These are phyloP conservation scores for Tetrapisispora fleetii DNA, from an alignment of 805 yeast species.

Conservation along the genomic window DNA sequence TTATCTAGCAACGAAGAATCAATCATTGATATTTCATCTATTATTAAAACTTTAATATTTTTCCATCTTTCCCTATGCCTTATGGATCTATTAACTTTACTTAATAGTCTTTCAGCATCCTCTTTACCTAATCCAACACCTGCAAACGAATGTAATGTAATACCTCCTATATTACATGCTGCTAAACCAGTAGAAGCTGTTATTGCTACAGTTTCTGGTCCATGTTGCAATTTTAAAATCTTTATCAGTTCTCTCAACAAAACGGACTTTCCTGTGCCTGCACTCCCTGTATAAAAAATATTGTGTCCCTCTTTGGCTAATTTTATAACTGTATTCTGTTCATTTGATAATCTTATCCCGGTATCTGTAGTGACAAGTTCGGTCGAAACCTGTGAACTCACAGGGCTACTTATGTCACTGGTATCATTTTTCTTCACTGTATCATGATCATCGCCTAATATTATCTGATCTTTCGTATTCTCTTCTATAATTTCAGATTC, in stretches of 20 bases:
- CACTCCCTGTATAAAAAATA: constrained; percentile 91
- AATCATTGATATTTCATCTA: constrained; percentile 77
- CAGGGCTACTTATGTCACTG: background rate
- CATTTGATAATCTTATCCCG: constrained; percentile 36
- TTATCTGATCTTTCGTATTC: background rate
- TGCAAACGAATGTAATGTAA: constrained; percentile 64
- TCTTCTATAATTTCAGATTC: background rate
- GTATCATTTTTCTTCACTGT: background rate
- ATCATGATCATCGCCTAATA: background rate
- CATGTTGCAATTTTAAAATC: constrained; percentile 37
- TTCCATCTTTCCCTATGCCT: constrained; percentile 49
- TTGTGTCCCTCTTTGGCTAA: constrained; percentile 56
- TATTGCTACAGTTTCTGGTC: constrained; percentile 49
- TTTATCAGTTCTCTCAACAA: constrained; percentile 55
- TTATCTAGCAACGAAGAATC: constrained; percentile 60
- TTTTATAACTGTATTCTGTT: constrained; percentile 56
- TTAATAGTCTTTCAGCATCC: constrained; percentile 35
- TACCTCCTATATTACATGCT: constrained; percentile 74
- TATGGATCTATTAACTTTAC: constrained; percentile 43
- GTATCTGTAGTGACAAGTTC: background rate
- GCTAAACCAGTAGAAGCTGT: constrained; percentile 84
- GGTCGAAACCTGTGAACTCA: background rate
- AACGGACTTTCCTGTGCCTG: constrained; percentile 96
- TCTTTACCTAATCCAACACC: constrained; percentile 70
- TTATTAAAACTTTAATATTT: constrained; percentile 45